These are phyloP conservation scores for Spathaspora passalidarum DNA, from an alignment of 805 yeast genomes.

Conservation along the genomic window DNA sequence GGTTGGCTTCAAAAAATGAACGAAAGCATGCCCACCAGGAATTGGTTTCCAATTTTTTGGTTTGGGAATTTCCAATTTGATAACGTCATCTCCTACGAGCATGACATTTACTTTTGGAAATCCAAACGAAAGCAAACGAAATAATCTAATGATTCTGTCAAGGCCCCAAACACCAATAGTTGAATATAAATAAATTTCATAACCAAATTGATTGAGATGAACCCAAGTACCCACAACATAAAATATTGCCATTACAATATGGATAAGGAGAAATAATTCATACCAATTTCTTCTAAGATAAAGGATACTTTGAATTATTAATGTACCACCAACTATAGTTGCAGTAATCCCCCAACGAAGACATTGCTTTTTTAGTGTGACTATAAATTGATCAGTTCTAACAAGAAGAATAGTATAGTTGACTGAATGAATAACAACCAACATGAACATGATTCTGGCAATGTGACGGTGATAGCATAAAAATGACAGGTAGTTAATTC, in stretches of 20 bases:
- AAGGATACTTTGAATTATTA: constrained; percentile 29
- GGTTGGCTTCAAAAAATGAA: constrained; percentile 37
- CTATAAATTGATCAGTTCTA: constrained; percentile 9
- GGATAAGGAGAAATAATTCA: constrained; percentile 42
- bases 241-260: constrained; percentile 30
- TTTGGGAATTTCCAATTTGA: constrained; percentile 43
- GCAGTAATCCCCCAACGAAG: constrained; percentile 35
- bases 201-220: constrained; percentile 40
- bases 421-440: constrained; percentile 29
- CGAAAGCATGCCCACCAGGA: constrained; percentile 39
- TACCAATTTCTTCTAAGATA: constrained; percentile 51
- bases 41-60: constrained; percentile 44
- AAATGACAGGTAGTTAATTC: constrained; percentile 49
- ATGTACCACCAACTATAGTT: constrained; percentile 28
- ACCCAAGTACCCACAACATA: constrained; percentile 55
- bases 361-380: constrained; percentile 17
- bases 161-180: constrained; percentile 35
- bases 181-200: constrained; percentile 22
- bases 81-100: constrained; percentile 36
- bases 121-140: constrained; percentile 31
- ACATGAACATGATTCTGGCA: constrained; percentile 28
- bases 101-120: constrained; percentile 30
- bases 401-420: constrained; percentile 14
- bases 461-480: constrained; percentile 45
- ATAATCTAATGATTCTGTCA: constrained; percentile 33